These are phyloP conservation scores for Erodium chrysanthum DNA, from an alignment of 441 rosid genomes.

Conservation along the genomic window DNA sequence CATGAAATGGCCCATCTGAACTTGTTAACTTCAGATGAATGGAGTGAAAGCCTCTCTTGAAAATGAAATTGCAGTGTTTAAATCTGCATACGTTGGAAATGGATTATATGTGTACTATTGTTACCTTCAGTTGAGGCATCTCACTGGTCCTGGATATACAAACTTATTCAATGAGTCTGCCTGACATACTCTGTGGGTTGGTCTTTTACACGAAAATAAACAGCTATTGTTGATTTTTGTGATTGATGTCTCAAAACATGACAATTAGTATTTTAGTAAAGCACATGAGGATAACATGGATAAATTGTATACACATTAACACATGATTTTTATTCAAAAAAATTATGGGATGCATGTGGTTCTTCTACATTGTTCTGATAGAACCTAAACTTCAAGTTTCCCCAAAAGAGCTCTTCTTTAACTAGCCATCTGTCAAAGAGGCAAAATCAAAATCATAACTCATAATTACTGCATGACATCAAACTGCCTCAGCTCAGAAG, in stretches of 20 bases:
- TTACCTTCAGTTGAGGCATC: no score
- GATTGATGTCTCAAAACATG: neutral
- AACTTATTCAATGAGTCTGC: neutral
- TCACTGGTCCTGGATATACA: neutral
- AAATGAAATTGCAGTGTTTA: neutral
- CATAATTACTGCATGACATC: neutral
- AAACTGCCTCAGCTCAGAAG: neutral
- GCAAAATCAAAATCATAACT: neutral
- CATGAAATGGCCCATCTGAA: neutral
- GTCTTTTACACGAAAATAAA: neutral
- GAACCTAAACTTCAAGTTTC: neutral
- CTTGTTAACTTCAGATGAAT: neutral
- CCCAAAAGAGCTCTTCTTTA: neutral
- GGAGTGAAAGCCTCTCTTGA: conserved; percentile 4
- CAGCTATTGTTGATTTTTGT: neutral
- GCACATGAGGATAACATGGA: neutral
- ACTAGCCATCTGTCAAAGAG: neutral
- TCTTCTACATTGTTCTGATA: conserved; percentile 2
- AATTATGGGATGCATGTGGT: neutral
- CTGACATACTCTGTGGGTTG: neutral
- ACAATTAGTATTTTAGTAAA: neutral
- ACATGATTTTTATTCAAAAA: neutral
- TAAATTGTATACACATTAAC: neutral
- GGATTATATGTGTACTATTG: no score
- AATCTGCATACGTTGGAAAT: neutral